A percentile compares a stretch with the other conserved stretches of the same genome.
Conservation (phyloP, 2,329 filamentous ascomycete species). For the Penicillium sp. region DNA sequence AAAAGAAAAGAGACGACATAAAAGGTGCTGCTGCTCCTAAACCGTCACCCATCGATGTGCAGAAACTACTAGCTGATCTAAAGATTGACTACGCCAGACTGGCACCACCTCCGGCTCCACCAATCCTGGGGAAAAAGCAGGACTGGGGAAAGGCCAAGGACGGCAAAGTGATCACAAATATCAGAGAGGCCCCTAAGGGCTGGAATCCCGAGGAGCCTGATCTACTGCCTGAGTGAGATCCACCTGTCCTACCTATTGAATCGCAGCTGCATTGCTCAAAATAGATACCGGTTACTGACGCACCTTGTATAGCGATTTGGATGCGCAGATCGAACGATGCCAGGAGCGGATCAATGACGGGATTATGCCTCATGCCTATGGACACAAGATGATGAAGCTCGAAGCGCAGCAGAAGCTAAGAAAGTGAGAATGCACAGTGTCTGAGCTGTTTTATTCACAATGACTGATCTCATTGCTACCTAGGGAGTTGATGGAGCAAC, state of each 20-base stretch:
- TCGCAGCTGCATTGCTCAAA: neutral
- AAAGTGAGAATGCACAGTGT: neutral
- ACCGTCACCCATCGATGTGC: too few relatives aligned
- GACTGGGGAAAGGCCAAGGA: too few relatives aligned
- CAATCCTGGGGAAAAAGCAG: too few relatives aligned
- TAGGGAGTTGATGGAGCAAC: neutral
- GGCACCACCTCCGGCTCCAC: too few relatives aligned
- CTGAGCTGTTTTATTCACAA: neutral
- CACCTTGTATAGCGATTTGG: neutral
- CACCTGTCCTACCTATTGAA: neutral
- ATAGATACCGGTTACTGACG: neutral
- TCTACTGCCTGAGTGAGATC: neutral
- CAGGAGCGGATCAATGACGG: neutral
- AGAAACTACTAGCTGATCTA: too few relatives aligned
- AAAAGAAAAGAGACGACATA: too few relatives aligned
- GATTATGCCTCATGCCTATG: constrained; percentile 7
- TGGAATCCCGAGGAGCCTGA: too few relatives aligned
- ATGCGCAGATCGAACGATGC: constrained; percentile 2
- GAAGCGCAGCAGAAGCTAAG: neutral
- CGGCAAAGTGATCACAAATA: too few relatives aligned
- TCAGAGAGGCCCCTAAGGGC: too few relatives aligned
- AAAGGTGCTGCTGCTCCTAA: too few relatives aligned
- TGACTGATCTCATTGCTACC: neutral
- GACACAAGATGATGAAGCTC: neutral
- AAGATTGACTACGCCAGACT: too few relatives aligned